phyloP scores from a whole-genome alignment of 2,329 filamentous ascomycete species.

The Metarhizium guizhouense region DNA sequence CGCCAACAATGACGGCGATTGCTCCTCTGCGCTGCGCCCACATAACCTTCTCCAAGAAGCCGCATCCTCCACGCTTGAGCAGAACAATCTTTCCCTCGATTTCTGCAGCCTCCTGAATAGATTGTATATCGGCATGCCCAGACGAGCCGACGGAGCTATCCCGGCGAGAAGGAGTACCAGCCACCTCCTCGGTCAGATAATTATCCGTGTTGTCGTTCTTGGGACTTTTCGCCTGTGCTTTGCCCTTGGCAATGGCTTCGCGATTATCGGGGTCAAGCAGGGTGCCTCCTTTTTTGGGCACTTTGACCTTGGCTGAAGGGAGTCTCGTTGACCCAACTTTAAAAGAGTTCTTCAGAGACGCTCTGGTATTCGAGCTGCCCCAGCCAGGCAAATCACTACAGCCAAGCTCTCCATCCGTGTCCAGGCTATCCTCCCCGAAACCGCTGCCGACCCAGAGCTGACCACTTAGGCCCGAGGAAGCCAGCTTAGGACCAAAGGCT shows the following conservation, averaged over 20 bases:
- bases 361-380: conserved; percentile 51
- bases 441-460: conserved; percentile 90
- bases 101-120: conserved; percentile 81
- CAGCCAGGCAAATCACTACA: conserved; percentile 93
- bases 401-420: conserved; percentile 75
- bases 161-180: conserved; percentile 21
- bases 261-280: conserved; percentile 20
- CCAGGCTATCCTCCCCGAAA: conserved; percentile 70
- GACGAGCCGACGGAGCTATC: conserved; percentile 26
- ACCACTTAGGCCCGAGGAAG: conserved; percentile 69
- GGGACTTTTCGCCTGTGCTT: conserved; percentile 4
- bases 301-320: conserved; percentile 8
- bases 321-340: conserved; percentile 18
- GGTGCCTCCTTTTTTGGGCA: conserved; percentile 11
- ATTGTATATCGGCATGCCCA: conserved; percentile 83
- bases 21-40: conserved; percentile 92
- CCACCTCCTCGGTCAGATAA: conserved; percentile 55
- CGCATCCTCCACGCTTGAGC: conserved; percentile 85
- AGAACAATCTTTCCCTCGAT: conserved; percentile 90
- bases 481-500: conserved; percentile 78
- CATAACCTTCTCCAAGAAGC: conserved; percentile 93
- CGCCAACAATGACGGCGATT: conserved; percentile 84
- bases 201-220: conserved; percentile 76
- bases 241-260: conserved; percentile 9
- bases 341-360: conserved; percentile 30